Evolutionary conservation across 768 basidiomycete species (phyloP).

Genomic region (Mycena chlorophos): DNA sequence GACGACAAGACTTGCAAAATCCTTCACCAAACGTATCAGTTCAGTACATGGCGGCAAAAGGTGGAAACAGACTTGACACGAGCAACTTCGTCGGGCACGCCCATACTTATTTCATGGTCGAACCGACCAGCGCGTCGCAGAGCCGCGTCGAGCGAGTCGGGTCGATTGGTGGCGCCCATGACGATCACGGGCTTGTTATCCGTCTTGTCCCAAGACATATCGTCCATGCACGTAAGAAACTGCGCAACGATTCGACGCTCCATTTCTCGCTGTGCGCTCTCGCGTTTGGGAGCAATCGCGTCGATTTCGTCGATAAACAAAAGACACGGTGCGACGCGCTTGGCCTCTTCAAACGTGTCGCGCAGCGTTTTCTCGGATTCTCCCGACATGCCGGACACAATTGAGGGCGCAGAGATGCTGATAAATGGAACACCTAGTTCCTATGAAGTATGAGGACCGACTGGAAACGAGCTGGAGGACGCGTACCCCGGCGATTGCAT

Average conservation of each 20-base stretch:
- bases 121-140: slow-evolving; percentile 92
- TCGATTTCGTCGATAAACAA: slow-evolving; percentile 98
- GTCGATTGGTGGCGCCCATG: slow-evolving; percentile 94
- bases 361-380: slow-evolving; percentile 96
- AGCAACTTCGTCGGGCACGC: slow-evolving; percentile 90
- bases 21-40: slow-evolving; percentile 39
- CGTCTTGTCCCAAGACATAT: slow-evolving; percentile 93
- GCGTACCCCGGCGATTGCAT: slow-evolving; percentile 92
- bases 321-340: slow-evolving; percentile 90
- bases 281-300: slow-evolving; percentile 95
- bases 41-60: not conserved
- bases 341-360: slow-evolving; percentile 97
- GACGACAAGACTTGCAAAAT: slow-evolving; percentile 85
- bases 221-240: slow-evolving; percentile 98
- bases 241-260: slow-evolving; percentile 96
- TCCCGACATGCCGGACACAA: slow-evolving; percentile 98
- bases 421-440: slow-evolving; percentile 94
- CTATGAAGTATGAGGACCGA: slow-evolving; percentile 39
- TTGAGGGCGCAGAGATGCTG: slow-evolving; percentile 89
- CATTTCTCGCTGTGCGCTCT: slow-evolving; percentile 98
- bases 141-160: slow-evolving; percentile 92
- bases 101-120: slow-evolving; percentile 97
- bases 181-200: slow-evolving; percentile 92
- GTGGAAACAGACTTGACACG: slow-evolving; percentile 67
- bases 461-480: not conserved